Evolutionary conservation across 306 rosid genomes (phyloP).

Genomic region (Clitoria ternatea): DNA sequence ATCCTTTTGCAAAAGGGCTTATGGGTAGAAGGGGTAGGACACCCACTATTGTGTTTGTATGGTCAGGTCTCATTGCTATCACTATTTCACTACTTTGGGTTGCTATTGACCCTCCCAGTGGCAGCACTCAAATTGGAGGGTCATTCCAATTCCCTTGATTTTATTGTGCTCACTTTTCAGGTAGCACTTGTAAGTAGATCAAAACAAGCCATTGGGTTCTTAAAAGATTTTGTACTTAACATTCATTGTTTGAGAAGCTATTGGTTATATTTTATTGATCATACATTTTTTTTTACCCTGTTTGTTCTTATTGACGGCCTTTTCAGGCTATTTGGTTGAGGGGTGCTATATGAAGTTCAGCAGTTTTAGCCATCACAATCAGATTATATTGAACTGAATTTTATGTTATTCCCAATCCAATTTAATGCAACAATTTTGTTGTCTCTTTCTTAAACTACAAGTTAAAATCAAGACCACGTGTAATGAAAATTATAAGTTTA

Average conservation of each 20-base stretch:
- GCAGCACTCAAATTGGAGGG: constrained; percentile 55
- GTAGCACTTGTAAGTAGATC: constrained; percentile 36
- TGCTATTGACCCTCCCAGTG: constrained; percentile 65
- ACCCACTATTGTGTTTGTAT: constrained; percentile 69
- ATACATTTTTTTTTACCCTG: neutral
- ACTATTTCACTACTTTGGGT: constrained; percentile 79
- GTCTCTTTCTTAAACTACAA: too few species aligned
- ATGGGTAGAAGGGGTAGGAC: constrained; percentile 73
- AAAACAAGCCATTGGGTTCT: neutral
- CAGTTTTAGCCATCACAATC: neutral
- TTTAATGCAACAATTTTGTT: too few species aligned
- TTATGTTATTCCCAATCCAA: neutral
- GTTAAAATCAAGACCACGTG: too few species aligned
- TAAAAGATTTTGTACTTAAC: constrained; percentile 21
- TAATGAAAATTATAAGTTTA: too few species aligned
- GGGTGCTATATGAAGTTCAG: neutral
- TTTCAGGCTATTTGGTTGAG: neutral
- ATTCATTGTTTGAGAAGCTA: constrained; percentile 23
- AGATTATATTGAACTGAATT: neutral
- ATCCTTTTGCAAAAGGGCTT: constrained; percentile 79
- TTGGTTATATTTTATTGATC: constrained; percentile 13
- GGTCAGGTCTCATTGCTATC: constrained; percentile 73
- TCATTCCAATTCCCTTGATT: constrained; percentile 64
- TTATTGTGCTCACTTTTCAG: constrained; percentile 15
- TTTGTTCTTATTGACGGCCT: neutral